Percentiles rank a stretch among this genome's conserved stretches.
Evolutionary conservation across 164 flowering plant genomes (phyloP).

Genomic region (Annona cherimola): DNA sequence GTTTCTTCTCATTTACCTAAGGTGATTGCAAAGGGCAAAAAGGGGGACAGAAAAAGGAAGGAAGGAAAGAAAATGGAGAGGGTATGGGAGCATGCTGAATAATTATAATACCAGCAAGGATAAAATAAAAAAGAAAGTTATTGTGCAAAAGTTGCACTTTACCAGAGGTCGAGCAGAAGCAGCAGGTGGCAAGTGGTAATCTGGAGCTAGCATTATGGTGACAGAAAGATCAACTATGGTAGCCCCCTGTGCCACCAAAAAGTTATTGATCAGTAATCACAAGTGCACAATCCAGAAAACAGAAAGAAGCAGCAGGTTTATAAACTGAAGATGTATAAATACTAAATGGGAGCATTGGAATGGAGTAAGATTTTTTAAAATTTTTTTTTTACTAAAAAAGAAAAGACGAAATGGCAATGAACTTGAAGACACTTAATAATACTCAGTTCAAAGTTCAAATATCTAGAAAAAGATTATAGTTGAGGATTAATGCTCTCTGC

Average conservation of each 20-base stretch:
- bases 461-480: too few species aligned
- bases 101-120: background rate
- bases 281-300: background rate
- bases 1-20: conserved; percentile 32
- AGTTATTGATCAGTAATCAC: background rate
- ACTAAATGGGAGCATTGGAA: too few species aligned
- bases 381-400: too few species aligned
- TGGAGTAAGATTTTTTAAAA: too few species aligned
- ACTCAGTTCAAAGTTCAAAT: too few species aligned
- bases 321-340: too few species aligned
- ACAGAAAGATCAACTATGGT: conserved; percentile 85
- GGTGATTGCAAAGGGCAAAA: conserved; percentile 3
- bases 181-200: conserved; percentile 61
- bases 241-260: conserved; percentile 61
- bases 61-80: background rate
- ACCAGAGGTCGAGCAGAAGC: conserved; percentile 42
- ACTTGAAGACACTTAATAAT: too few species aligned
- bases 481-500: too few species aligned
- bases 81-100: background rate
- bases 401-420: too few species aligned
- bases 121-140: background rate
- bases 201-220: conserved; percentile 54
- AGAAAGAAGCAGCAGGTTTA: background rate
- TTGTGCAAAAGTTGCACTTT: conserved; percentile 9
- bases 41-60: background rate